These are phyloP conservation scores for Polychaeton citri DNA, from an alignment of 2,329 filamentous ascomycete species.

Conservation along the genomic window DNA sequence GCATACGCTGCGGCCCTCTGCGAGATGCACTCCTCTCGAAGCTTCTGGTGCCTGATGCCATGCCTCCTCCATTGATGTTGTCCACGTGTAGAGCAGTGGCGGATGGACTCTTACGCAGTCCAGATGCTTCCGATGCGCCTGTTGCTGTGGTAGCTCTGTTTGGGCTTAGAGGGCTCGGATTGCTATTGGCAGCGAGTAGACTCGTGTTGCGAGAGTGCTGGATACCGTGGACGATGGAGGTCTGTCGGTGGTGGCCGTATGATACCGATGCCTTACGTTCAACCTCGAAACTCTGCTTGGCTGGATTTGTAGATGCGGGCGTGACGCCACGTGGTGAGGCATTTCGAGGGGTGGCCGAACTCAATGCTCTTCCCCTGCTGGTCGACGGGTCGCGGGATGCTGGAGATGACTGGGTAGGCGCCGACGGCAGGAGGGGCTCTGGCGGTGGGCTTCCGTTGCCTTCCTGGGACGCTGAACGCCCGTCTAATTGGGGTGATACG, in stretches of 20 bases:
- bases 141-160: constrained; percentile 67
- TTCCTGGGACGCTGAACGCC: background rate
- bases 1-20: constrained; percentile 30
- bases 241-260: constrained; percentile 88
- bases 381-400: constrained; percentile 27
- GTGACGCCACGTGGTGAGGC: constrained; percentile 32
- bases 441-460: constrained; percentile 17
- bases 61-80: constrained; percentile 7
- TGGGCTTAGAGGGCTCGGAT: constrained; percentile 70
- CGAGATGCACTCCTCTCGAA: constrained; percentile 12
- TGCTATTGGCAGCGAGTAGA: constrained; percentile 61
- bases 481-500: background rate
- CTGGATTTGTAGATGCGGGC: constrained; percentile 25
- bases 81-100: constrained; percentile 16
- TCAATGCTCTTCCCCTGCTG: constrained; percentile 33
- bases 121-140: constrained; percentile 12
- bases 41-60: constrained; percentile 9
- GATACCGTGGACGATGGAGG: constrained; percentile 91
- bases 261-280: constrained; percentile 40
- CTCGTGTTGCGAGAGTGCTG: constrained; percentile 87
- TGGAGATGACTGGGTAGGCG: constrained; percentile 13
- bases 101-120: constrained; percentile 20
- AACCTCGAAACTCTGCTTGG: constrained; percentile 21
- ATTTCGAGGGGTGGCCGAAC: constrained; percentile 26
- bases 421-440: constrained; percentile 18